These are phyloP conservation scores for Fusarium sulawesiense DNA, from an alignment of 2,329 filamentous ascomycete genomes.

Conservation along the genomic window DNA sequence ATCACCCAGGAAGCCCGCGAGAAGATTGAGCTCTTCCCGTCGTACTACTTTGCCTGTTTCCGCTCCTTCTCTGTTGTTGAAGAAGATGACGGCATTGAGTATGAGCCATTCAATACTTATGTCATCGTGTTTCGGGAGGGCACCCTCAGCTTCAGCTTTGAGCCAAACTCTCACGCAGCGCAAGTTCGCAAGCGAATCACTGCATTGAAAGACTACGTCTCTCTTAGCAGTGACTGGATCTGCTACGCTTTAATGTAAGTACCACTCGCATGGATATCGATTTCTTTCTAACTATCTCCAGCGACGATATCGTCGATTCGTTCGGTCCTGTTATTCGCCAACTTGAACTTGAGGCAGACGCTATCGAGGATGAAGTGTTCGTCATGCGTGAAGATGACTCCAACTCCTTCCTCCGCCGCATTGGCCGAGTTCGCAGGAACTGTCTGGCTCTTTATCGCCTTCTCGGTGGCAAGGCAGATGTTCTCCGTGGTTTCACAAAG, in stretches of 20 bases:
- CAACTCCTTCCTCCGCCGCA: slow-evolving; percentile 84
- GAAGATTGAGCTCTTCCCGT: slow-evolving; percentile 97
- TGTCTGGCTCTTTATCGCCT: slow-evolving; percentile 94
- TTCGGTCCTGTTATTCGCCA: slow-evolving; percentile 91
- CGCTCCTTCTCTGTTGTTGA: slow-evolving; percentile 86
- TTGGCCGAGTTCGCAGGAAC: slow-evolving; percentile 92
- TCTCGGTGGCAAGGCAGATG: slow-evolving; percentile 96
- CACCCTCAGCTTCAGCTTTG: slow-evolving; percentile 93
- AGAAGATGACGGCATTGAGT: slow-evolving; percentile 82
- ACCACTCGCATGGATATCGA: too few species aligned
- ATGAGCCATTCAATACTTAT: slow-evolving; percentile 96
- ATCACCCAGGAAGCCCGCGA: slow-evolving; percentile 94
- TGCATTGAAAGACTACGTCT: slow-evolving; percentile 92
- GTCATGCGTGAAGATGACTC: slow-evolving; percentile 92
- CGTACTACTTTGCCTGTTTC: slow-evolving; percentile 99
- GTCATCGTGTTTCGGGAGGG: slow-evolving; percentile 97
- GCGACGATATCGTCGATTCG: slow-evolving; percentile 96
- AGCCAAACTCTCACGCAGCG: slow-evolving; percentile 84
- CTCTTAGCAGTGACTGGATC: slow-evolving; percentile 96
- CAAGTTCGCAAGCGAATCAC: slow-evolving; percentile 93
- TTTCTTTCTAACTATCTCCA: slow-evolving; percentile 51
- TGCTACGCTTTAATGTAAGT: slow-evolving; percentile 96
- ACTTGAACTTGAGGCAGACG: slow-evolving; percentile 88
- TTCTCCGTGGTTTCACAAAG: slow-evolving; percentile 97
- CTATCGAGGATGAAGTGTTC: slow-evolving; percentile 95